Evolutionary conservation across 495 filamentous ascomycete genomes (phyloP), one percentile per base, ranked within the genome.

Genomic region (Ramalina peruviana): DNA sequence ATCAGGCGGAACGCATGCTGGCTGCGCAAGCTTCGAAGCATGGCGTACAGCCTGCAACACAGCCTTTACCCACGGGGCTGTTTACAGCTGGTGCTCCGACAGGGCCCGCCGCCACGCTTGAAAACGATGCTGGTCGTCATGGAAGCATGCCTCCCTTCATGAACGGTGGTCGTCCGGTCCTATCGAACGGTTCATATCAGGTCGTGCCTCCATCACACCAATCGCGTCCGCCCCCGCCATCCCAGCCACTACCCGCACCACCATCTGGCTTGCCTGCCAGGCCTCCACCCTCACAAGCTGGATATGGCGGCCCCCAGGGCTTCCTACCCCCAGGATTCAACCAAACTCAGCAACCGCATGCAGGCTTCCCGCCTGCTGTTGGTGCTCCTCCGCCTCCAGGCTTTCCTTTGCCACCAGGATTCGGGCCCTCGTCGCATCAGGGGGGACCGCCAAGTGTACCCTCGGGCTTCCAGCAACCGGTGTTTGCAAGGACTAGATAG

Each of bases 1-100:
- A 98, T 59, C 73, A 89, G 60, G 92, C 93, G 30, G 92, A 98
- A 67, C 76, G 92, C 56, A 88, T 83, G 76, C 74, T 98, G 45
- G 93, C 92, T 40, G 81, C 84, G 38, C 87, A 95, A 62, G 92
- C 89, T 46, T 86, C 88, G 62, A 89, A 88, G 63, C 87, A 97
- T 67, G 94, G 94, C 58, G 85, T 98, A 48, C 74, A 80, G 17
- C 84, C 81, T 37, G 80, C 83, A 47, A 70, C 74, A 6, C 84
- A 77, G 62, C 72, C 71, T 44, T 55, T 74, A 49, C 72, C 72
- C 16, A 65, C 72, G 21, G 71, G 68, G 44, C 68, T 80, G 40
- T 61, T 72, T 40, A 62, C 62, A 13, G 56, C 65, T 19, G 66
- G 60, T 3, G 54, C 74, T n/a, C 61, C 71, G 15, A 60, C 62